Percentiles rank a stretch among this genome's conserved stretches.
These are phyloP conservation scores for Nicotiana tomentosiformis DNA, from an alignment of 257 asterid genomes.

Conservation along the genomic window DNA sequence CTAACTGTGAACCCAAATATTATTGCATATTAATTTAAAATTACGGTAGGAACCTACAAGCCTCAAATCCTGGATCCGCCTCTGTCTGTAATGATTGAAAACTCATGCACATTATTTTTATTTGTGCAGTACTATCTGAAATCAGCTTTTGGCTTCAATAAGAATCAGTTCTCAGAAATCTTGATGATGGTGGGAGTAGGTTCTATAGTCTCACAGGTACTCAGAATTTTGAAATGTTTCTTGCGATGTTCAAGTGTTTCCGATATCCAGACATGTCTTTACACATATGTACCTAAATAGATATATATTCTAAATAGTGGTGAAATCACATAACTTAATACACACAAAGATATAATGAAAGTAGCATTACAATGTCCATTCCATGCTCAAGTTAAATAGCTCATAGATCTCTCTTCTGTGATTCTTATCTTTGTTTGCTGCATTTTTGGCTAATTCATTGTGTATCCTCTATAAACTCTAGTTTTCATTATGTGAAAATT, in stretches of 20 bases:
- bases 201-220: slow-evolving; percentile 92
- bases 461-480: no score
- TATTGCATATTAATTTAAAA: no score
- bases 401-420: not conserved
- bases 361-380: not conserved
- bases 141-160: slow-evolving; percentile 78
- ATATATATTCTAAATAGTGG: not conserved
- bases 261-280: not conserved
- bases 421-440: no score
- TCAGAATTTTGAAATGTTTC: not conserved
- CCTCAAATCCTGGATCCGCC: no score
- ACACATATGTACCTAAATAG: not conserved
- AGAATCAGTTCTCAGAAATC: slow-evolving; percentile 83
- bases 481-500: not conserved
- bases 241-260: not conserved
- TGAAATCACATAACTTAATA: not conserved
- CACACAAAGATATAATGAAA: not conserved
- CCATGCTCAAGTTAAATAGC: not conserved
- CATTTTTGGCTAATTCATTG: no score
- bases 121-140: slow-evolving; percentile 77
- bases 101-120: slow-evolving; percentile 9
- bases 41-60: no score
- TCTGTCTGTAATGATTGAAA: not conserved
- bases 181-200: slow-evolving; percentile 85
- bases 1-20: no score